Percentiles rank a stretch among this genome's conserved stretches.
Evolutionary conservation across 495 filamentous ascomycete species (phyloP).

Genomic region (Penicillium atrosanguineum): DNA sequence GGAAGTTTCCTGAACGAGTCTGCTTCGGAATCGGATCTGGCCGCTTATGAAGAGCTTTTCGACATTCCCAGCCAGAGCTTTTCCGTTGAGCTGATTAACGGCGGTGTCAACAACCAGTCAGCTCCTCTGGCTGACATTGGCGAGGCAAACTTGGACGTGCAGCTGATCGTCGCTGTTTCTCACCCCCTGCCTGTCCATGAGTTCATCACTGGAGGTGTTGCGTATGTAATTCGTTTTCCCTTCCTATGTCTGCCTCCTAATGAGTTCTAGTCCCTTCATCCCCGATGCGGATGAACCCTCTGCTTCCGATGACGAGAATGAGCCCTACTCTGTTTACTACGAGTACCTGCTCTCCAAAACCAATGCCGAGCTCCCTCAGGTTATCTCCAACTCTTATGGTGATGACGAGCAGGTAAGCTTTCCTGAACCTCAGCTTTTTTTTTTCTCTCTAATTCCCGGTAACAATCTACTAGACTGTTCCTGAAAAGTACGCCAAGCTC

Average conservation of each 20-base stretch:
- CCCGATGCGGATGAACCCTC: slow-evolving; percentile 58
- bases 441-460: neutral
- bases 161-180: slow-evolving; percentile 57
- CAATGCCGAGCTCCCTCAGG: slow-evolving; percentile 57
- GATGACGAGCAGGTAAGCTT: slow-evolving; percentile 57
- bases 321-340: slow-evolving; percentile 67
- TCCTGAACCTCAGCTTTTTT: neutral
- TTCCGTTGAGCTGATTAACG: slow-evolving; percentile 55
- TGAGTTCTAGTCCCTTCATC: slow-evolving; percentile 40
- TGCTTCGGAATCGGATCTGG: slow-evolving; percentile 37
- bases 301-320: slow-evolving; percentile 48
- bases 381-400: slow-evolving; percentile 69
- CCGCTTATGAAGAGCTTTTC: slow-evolving; percentile 26
- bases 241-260: neutral
- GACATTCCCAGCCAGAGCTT: slow-evolving; percentile 51
- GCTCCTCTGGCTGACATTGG: slow-evolving; percentile 34
- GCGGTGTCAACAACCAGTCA: slow-evolving; percentile 48
- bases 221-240: slow-evolving; percentile 18
- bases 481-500: slow-evolving; percentile 57
- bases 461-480: slow-evolving; percentile 54
- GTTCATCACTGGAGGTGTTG: slow-evolving; percentile 61
- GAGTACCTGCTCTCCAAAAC: slow-evolving; percentile 55
- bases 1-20: slow-evolving; percentile 54
- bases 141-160: slow-evolving; percentile 70
- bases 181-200: slow-evolving; percentile 57